These are phyloP conservation scores for Linderina pennispora DNA, from an alignment of 192 early-diverging fungal species.

Conservation along the genomic window DNA sequence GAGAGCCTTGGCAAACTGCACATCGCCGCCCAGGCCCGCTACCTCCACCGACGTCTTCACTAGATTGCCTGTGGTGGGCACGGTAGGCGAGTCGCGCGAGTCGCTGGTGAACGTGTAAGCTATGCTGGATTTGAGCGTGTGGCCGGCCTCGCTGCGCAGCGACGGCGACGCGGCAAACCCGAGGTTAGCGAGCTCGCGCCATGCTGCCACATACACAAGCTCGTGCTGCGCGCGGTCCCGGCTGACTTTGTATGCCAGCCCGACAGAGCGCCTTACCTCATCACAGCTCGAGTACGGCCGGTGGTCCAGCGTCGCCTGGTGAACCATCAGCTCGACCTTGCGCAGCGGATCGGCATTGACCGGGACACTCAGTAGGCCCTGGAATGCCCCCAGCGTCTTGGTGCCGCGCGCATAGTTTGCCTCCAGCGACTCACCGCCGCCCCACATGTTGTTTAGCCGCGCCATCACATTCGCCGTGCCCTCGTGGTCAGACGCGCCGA, in stretches of 20 bases:
- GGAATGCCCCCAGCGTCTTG: slow-evolving; percentile 59
- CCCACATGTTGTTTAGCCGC: slow-evolving; percentile 78
- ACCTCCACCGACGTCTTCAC: slow-evolving; percentile 51
- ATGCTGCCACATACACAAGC: slow-evolving; percentile 60
- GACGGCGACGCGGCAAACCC: slow-evolving; percentile 35
- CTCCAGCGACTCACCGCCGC: slow-evolving; percentile 77
- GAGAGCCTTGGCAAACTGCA: slow-evolving; percentile 64
- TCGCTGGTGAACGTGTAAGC: slow-evolving; percentile 63
- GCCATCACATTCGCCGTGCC: slow-evolving; percentile 70
- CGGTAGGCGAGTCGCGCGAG: slow-evolving; percentile 64
- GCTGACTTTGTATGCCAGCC: slow-evolving; percentile 25
- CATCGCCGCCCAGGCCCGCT: slow-evolving; percentile 83
- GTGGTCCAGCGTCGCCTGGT: slow-evolving; percentile 58
- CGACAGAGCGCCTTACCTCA: slow-evolving; percentile 59
- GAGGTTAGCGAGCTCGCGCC: slow-evolving; percentile 71
- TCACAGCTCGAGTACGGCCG: slow-evolving; percentile 66
- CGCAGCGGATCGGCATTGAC: slow-evolving; percentile 66
- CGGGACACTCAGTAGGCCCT: slow-evolving; percentile 57
- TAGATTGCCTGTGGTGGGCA: slow-evolving; percentile 68
- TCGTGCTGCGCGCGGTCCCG: slow-evolving; percentile 47
- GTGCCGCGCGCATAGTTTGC: slow-evolving; percentile 72
- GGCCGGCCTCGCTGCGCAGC: slow-evolving; percentile 73
- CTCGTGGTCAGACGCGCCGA: slow-evolving; percentile 84
- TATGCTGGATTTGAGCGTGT: slow-evolving; percentile 78
- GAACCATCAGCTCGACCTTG: slow-evolving; percentile 57